These are phyloP conservation scores for Trametes pubescens DNA, from an alignment of 1,284 basidiomycete genomes.

Conservation along the genomic window DNA sequence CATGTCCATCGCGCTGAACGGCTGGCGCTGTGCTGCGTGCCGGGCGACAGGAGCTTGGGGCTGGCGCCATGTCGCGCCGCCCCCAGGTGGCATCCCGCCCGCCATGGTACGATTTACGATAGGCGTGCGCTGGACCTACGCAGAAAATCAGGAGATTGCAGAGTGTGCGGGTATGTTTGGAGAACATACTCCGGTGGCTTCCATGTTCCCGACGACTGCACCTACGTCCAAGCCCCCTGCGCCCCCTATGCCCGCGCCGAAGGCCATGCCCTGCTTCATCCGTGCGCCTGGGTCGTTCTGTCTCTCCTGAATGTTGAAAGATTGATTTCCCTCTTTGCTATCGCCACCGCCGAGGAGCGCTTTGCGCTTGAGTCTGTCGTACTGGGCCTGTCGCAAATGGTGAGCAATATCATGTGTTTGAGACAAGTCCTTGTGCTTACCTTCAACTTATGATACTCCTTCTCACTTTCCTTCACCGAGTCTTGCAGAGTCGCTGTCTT, in stretches of 20 bases:
- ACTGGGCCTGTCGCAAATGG: constrained; percentile 55
- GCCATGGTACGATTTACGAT: constrained; percentile 58
- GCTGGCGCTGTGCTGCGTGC: constrained; percentile 53
- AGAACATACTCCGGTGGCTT: constrained; percentile 63
- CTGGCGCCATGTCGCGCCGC: constrained; percentile 35
- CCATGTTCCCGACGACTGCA: constrained; percentile 73
- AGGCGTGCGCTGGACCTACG: constrained; percentile 77
- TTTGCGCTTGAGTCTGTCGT: constrained; percentile 82
- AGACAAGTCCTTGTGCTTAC: constrained; percentile 42
- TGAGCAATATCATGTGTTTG: neutral
- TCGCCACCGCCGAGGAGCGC: constrained; percentile 61
- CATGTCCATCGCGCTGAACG: constrained; percentile 50
- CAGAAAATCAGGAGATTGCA: neutral
- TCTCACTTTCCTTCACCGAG: constrained; percentile 75
- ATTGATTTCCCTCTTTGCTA: constrained; percentile 34
- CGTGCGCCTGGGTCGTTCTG: constrained; percentile 31
- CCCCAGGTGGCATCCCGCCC: constrained; percentile 23
- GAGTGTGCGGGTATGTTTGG: neutral
- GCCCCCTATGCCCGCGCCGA: constrained; percentile 29
- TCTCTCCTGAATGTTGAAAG: constrained; percentile 23
- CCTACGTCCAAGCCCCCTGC: constrained; percentile 52
- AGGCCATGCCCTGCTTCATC: constrained; percentile 31
- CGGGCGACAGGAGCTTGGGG: constrained; percentile 36
- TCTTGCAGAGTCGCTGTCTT: constrained; percentile 79
- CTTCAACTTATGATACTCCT: constrained; percentile 88